These are phyloP conservation scores for Tolypocladium amazonense DNA, from an alignment of 2,329 filamentous ascomycete genomes.

Conservation along the genomic window DNA sequence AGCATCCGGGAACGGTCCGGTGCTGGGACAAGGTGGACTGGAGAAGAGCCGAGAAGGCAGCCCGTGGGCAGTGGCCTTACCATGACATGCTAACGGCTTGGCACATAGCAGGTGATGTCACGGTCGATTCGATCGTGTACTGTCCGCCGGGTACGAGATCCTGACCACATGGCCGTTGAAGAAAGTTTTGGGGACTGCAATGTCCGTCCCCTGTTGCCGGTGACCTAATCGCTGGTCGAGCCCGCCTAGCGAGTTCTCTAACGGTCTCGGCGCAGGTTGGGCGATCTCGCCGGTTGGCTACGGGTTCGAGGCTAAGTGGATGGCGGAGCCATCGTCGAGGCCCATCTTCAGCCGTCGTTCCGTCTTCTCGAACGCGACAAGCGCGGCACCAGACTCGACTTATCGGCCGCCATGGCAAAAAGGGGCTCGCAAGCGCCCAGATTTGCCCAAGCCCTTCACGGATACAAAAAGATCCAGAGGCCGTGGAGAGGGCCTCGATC, in stretches of 20 bases:
- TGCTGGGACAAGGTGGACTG: neutral
- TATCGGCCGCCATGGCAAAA: neutral
- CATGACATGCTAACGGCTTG: neutral
- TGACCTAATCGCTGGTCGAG: neutral
- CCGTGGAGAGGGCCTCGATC: neutral
- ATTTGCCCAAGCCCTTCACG: neutral
- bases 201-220: neutral
- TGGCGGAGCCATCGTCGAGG: neutral
- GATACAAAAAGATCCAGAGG: neutral
- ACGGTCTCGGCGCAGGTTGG: neutral
- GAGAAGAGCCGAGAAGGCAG: neutral
- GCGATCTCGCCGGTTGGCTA: neutral
- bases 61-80: neutral
- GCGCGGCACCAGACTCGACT: neutral
- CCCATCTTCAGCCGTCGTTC: neutral
- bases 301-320: neutral
- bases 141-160: conserved; percentile 2
- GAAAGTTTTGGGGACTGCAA: neutral
- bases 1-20: neutral
- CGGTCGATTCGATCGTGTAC: neutral
- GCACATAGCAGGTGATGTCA: neutral
- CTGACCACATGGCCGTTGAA: conserved; percentile 2
- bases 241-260: neutral
- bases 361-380: neutral
- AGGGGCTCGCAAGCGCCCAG: neutral